Base-by-base conservation (phyloP, 352 stramenopile genomes). In the Pythium dissotocum region DNA sequence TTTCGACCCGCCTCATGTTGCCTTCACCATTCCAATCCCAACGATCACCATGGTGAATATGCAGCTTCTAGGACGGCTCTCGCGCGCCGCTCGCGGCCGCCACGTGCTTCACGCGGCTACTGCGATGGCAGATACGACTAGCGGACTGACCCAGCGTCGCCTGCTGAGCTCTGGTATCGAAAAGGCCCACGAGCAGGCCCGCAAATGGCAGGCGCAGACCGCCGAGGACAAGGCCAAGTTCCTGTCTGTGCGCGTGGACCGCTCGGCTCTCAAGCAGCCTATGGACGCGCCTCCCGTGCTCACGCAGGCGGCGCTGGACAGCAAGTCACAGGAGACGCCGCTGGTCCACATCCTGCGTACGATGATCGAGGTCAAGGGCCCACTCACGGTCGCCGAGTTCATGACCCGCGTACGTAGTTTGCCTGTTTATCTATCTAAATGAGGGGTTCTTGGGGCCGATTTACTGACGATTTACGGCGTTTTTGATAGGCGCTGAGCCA, bases 341-440 rank as follows among this genome's bases (percentile, higher is more conserved):
- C 73, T 95, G 16, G 83, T 91, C 44, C 82, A 90, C 33, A 48
- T 93, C 35, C 77, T 98, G 32, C 84, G 91, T 54, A 87, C 86
- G 42, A 95, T 97, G 73, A 98, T 99, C 72, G 87, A 95, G 65
- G 90, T 98, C 14, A 90, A 95, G 24, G 87, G 91, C 1, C 94
- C 96, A 38, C 91, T 99, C 49, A 98, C 92, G 0, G 87, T 98
- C n/a, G 82, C 93, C 48, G 96, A 99, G 73, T 98, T 97, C 76
- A 98, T 99, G 94, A 79, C 87, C 38, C 83, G 87, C 14, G 78
- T 87, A 67, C 58, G 59, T 63, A 36, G 28, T 16, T 61, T n/a
- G 21, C 21, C 7, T 26, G 26, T 26, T 21, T 42, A 14, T 28
- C 13, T 26, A 38, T 28, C 9, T 8, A 21, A 21, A 8, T 18